phyloP scores from a whole-genome alignment of 164 flowering plant species.

The Berberis thunbergii region DNA sequence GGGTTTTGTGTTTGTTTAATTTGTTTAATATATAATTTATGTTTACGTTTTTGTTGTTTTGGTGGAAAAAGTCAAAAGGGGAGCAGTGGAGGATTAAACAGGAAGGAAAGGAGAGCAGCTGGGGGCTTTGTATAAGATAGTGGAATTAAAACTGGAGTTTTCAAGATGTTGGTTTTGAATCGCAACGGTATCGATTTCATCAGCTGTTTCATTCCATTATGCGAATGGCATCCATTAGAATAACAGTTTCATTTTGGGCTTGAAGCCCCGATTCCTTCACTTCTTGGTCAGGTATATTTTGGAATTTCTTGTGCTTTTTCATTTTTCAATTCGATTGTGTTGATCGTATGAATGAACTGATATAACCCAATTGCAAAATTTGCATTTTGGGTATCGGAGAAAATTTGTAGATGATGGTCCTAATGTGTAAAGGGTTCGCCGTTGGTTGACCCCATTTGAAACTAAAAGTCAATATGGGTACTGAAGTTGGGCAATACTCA shows the following conservation, averaged over 20 bases:
- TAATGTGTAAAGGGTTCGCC: too few species aligned
- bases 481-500: too few species aligned
- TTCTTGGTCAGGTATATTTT: background rate
- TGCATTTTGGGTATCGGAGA: background rate
- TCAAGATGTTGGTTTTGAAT: conserved; percentile 42
- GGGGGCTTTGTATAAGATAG: too few species aligned
- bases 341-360: background rate
- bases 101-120: background rate
- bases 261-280: conserved; percentile 14
- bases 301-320: background rate
- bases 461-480: too few species aligned
- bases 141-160: conserved; percentile 26
- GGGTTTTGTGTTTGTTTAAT: background rate
- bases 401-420: too few species aligned
- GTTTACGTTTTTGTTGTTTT: background rate
- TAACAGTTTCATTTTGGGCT: conserved; percentile 29
- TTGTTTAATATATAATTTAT: background rate
- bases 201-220: conserved; percentile 41
- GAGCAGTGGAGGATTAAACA: background rate
- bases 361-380: background rate
- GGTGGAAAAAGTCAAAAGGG: conserved; percentile 19
- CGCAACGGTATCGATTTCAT: conserved; percentile 22
- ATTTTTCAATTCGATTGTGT: background rate
- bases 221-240: conserved; percentile 80
- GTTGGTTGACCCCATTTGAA: too few species aligned